Base-by-base conservation (phyloP, 257 asterid genomes). In the Nyctanthes arbortristis region DNA sequence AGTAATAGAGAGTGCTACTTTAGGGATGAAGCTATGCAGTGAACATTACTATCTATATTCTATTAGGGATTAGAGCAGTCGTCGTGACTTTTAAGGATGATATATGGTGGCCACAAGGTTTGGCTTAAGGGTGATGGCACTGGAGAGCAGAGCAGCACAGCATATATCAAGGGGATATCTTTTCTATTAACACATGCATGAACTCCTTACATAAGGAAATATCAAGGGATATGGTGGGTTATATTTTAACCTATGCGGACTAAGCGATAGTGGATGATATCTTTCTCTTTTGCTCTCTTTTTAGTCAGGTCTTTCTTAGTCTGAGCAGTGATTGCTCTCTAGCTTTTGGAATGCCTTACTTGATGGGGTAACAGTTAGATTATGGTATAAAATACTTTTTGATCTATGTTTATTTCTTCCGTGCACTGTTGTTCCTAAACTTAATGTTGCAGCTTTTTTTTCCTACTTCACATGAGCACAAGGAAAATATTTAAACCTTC, bases 381-480 rank as follows among this genome's bases (percentile, higher is more conserved):
- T 18, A 0, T 8, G 25, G 56, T 24, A 45, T 45, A 45, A n/a
- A n/a, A n/a, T n/a, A n/a, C n/a, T n/a, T n/a, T n/a, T n/a, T n/a
- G n/a, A n/a, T n/a, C n/a, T n/a, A n/a, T n/a, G n/a, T n/a, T n/a
- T n/a, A n/a, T n/a, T n/a, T n/a, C n/a, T n/a, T n/a, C n/a, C n/a
- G n/a, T n/a, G n/a, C 25, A 49, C 12, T 7, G 27, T n/a, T 22
- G 43, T 7, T 36, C 14, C 43, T 36, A 11, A 7, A 2, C 10
- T 2, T 7, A 14, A 36, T 14, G 10, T 7, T 11, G 10, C 14
- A 36, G 43, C 43, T 36, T 11, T 36, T n/a, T n/a, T 14, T 36
- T 36, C 14, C 43, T 58, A 32, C 29, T 61, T 68, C 57, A 62
- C 39, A 34, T 1, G 30, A 57, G 61, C 57, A 61, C 39, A 16